phyloP scores from a whole-genome alignment of 352 stramenopile species.

The Globisporangium acanthophoron region DNA sequence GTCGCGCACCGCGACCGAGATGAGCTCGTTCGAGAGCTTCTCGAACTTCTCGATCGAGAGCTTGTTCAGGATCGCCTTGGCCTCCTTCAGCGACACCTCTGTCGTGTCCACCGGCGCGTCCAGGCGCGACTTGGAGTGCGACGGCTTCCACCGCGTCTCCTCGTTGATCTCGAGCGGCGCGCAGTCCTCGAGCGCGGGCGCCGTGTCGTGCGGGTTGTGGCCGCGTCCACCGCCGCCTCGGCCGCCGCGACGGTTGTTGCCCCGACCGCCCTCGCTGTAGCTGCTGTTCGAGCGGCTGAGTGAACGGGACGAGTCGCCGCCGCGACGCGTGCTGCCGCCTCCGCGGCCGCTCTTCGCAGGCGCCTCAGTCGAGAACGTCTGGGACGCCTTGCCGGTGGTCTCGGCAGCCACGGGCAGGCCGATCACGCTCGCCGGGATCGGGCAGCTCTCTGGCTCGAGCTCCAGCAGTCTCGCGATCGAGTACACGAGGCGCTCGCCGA shows the following conservation, averaged over 20 bases:
- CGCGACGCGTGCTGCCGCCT: conserved; percentile 23
- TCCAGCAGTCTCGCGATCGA: conserved; percentile 71
- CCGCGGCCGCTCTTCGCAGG: conserved; percentile 2
- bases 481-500: conserved; percentile 61
- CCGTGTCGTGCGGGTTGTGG: conserved; percentile 39
- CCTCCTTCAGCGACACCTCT: conserved; percentile 83
- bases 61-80: conserved; percentile 95
- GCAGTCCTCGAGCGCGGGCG: conserved; percentile 52
- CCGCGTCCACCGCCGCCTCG: conserved; percentile 35
- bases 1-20: conserved; percentile 85
- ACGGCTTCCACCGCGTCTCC: conserved; percentile 80
- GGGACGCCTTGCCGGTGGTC: conserved; percentile 45
- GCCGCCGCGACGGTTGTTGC: conserved; percentile 31
- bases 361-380: conserved; percentile 7
- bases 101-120: conserved; percentile 36
- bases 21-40: conserved; percentile 90
- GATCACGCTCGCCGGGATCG: conserved; percentile 47
- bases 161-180: conserved; percentile 75
- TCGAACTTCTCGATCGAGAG: conserved; percentile 97
- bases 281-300: conserved; percentile 40
- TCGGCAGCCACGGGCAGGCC: conserved; percentile 37
- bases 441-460: conserved; percentile 54
- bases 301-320: conserved; percentile 34
- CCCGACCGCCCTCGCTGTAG: conserved; percentile 33
- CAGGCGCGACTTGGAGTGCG: conserved; percentile 49